Evolutionary conservation across 2,329 filamentous ascomycete species (phyloP).

Genomic region (Tolypocladium nubicola): DNA sequence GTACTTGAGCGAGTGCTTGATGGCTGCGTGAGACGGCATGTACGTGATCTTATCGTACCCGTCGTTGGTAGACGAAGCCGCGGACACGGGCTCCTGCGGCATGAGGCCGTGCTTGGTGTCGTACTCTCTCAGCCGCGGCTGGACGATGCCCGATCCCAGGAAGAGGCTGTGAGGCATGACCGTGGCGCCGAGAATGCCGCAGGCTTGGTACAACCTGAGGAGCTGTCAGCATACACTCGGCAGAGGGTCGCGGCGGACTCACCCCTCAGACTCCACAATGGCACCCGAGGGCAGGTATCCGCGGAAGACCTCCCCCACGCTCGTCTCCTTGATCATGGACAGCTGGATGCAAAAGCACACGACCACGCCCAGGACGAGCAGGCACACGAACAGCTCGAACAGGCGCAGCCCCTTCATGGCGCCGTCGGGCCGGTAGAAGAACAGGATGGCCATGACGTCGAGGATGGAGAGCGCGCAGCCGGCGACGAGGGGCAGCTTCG

Average conservation of each 20-base stretch:
- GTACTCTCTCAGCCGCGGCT: conserved; percentile 54
- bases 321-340: conserved; percentile 45
- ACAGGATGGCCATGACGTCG: conserved; percentile 56
- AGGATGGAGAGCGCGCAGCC: conserved; percentile 59
- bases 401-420: conserved; percentile 46
- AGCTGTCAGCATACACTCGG: background rate
- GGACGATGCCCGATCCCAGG: conserved; percentile 59
- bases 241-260: conserved; percentile 3
- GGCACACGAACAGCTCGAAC: conserved; percentile 56
- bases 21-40: conserved; percentile 60
- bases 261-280: conserved; percentile 46
- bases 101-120: conserved; percentile 46
- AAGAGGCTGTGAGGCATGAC: conserved; percentile 63
- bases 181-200: conserved; percentile 67
- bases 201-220: conserved; percentile 50
- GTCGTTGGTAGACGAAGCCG: conserved; percentile 6
- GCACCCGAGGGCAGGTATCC: conserved; percentile 54
- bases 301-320: conserved; percentile 48
- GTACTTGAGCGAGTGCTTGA: conserved; percentile 62
- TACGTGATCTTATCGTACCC: conserved; percentile 47
- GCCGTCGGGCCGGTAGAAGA: conserved; percentile 54
- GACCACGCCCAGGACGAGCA: conserved; percentile 57
- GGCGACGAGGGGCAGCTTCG: conserved; percentile 53
- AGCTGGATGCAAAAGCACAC: conserved; percentile 63
- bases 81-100: conserved; percentile 20